phyloP scores from a whole-genome alignment of 1,284 basidiomycete genomes.

The Schizophyllum amplum region DNA sequence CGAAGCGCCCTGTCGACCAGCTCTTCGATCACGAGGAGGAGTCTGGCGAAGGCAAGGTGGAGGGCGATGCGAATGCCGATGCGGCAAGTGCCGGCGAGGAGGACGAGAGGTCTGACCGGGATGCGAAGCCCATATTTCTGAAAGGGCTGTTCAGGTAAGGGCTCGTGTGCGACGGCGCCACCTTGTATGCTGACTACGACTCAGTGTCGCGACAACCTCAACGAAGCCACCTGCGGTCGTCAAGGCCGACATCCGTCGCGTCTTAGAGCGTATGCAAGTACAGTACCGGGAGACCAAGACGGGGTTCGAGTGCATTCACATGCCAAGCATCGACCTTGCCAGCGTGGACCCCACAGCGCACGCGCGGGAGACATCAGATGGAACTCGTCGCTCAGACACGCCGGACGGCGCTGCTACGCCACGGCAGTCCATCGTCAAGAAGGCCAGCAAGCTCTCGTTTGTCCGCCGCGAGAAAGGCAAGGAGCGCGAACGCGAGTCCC shows the following conservation, averaged over 20 bases:
- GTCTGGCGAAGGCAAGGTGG: background rate
- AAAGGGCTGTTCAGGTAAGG: conserved; percentile 83
- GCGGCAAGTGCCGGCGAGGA: conserved; percentile 10
- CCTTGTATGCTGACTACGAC: conserved; percentile 4
- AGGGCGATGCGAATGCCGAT: background rate
- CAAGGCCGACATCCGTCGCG: conserved; percentile 78
- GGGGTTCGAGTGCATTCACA: conserved; percentile 94
- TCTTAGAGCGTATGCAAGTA: conserved; percentile 90
- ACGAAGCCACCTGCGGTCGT: conserved; percentile 81
- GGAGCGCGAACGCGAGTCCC: conserved; percentile 16
- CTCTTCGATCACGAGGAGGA: background rate
- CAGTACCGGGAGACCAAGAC: conserved; percentile 86
- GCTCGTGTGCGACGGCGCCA: background rate
- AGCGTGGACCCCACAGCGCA: conserved; percentile 42
- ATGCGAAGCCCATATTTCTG: conserved; percentile 83
- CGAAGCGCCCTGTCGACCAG: background rate
- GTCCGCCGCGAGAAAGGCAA: conserved; percentile 32
- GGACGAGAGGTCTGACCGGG: conserved; percentile 49
- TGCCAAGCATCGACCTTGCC: conserved; percentile 86
- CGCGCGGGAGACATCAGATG: conserved; percentile 28
- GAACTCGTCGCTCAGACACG: conserved; percentile 6
- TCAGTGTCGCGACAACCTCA: conserved; percentile 88
- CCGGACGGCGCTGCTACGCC: conserved; percentile 24
- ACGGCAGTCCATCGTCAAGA: conserved; percentile 54
- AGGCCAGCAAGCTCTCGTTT: conserved; percentile 72